Evolutionary conservation across 306 rosid genomes (phyloP).

Genomic region (Pterocarpus macrocarpus): DNA sequence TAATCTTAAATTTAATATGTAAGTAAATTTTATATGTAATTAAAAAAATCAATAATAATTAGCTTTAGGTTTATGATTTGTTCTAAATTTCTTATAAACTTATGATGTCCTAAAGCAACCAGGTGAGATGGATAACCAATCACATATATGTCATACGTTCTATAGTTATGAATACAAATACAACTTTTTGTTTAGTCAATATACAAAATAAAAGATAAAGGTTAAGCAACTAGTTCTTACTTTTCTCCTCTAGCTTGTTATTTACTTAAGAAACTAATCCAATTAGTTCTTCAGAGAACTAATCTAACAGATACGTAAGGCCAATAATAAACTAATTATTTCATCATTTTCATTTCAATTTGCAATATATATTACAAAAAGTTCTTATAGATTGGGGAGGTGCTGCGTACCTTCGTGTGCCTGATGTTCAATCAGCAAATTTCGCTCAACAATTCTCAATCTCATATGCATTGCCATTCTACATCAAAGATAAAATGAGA

Average conservation of each 20-base stretch:
- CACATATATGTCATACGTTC: not conserved
- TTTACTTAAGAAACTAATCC: not conserved
- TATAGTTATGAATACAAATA: not conserved
- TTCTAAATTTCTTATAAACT: not conserved
- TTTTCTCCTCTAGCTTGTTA: not conserved
- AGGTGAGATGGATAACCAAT: not conserved
- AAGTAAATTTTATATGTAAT: too few relatives aligned
- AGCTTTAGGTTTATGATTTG: not conserved
- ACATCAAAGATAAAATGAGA: not conserved
- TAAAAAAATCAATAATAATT: too few relatives aligned
- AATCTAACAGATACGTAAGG: not conserved
- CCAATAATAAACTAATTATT: not conserved
- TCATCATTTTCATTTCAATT: not conserved
- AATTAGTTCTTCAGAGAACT: not conserved
- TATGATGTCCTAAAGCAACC: not conserved
- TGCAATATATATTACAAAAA: not conserved
- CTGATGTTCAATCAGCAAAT: not conserved
- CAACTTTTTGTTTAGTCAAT: not conserved
- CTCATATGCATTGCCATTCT: not conserved
- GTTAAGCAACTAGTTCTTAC: not conserved
- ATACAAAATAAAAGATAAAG: not conserved
- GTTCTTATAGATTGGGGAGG: not conserved
- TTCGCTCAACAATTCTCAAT: not conserved
- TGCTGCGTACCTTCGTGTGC: not conserved
- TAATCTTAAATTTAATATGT: too few relatives aligned